Conservation (phyloP, 1,284 basidiomycete species). For the Leucoagaricus sp. region DNA sequence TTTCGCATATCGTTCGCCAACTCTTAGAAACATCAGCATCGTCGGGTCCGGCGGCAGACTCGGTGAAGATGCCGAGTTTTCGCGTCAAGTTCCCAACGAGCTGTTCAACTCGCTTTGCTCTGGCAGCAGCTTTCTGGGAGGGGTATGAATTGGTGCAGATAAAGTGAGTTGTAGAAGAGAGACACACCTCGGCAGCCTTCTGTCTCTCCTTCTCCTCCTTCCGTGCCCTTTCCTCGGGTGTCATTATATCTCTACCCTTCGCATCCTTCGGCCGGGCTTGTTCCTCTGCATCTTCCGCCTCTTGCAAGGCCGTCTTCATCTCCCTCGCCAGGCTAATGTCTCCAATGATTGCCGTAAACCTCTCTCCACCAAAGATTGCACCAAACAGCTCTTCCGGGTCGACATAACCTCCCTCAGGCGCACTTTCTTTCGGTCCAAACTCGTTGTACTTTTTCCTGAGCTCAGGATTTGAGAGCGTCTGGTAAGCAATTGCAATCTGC, state of each 20-base stretch:
- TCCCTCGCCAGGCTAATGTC: constrained; percentile 86
- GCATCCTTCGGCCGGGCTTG: constrained; percentile 56
- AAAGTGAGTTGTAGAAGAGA: constrained; percentile 9
- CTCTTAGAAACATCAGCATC: constrained; percentile 70
- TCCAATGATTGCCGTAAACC: constrained; percentile 83
- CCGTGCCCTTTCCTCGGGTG: constrained; percentile 81
- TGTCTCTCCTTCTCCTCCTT: constrained; percentile 74
- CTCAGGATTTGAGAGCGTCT: constrained; percentile 85
- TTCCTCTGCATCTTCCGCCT: constrained; percentile 80
- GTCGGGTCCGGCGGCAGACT: constrained; percentile 79
- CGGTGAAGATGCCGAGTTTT: constrained; percentile 91
- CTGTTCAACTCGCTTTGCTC: constrained; percentile 80
- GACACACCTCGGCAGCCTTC: constrained; percentile 68
- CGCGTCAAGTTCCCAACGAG: constrained; percentile 84
- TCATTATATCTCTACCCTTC: constrained; percentile 71
- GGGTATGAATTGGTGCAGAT: constrained; percentile 12
- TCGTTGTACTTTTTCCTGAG: constrained; percentile 95
- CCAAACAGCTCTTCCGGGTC: constrained; percentile 87
- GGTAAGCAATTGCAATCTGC: constrained; percentile 85
- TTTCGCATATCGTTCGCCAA: constrained; percentile 75
- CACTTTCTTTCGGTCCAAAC: constrained; percentile 78
- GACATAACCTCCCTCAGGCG: constrained; percentile 74
- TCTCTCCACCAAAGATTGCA: constrained; percentile 88
- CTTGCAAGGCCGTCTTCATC: constrained; percentile 97
- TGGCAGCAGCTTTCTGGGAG: constrained; percentile 72